A percentile compares a stretch with the other conserved stretches of the same genome.
Conservation (phyloP, 345 rosid genomes). For the Populus euphratica region DNA sequence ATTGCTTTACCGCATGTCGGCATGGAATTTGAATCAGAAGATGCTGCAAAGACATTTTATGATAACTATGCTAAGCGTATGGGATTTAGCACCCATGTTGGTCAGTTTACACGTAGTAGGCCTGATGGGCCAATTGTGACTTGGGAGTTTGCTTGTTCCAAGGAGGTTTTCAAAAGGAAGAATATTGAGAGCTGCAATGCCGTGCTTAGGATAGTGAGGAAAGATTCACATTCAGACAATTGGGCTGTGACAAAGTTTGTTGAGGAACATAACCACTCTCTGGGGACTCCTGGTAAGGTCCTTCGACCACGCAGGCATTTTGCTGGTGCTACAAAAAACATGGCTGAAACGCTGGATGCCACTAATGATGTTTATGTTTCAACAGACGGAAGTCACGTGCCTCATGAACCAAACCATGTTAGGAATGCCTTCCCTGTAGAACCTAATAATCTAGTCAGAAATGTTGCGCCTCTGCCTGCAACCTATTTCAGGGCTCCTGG, state of each 20-base stretch:
- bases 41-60: constrained; percentile 45
- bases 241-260: constrained; percentile 57
- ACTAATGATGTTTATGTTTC: constrained; percentile 35
- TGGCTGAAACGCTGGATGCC: constrained; percentile 30
- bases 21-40: constrained; percentile 60
- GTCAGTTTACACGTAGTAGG: constrained; percentile 48
- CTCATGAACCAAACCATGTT: constrained; percentile 32
- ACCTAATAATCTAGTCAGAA: constrained; percentile 31
- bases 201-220: constrained; percentile 55
- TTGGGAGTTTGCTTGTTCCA: constrained; percentile 54
- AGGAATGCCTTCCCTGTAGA: constrained; percentile 34
- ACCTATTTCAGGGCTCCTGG: constrained; percentile 35
- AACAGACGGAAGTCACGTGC: constrained; percentile 33
- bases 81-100: constrained; percentile 50
- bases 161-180: constrained; percentile 51
- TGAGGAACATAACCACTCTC: constrained; percentile 61
- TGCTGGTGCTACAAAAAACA: constrained; percentile 44
- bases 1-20: constrained; percentile 39
- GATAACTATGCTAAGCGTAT: constrained; percentile 45
- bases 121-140: constrained; percentile 61
- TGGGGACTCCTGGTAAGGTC: constrained; percentile 38
- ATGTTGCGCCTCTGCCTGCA: constrained; percentile 16
- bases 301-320: constrained; percentile 57
- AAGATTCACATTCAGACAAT: constrained; percentile 33
- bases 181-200: constrained; percentile 61